These are phyloP conservation scores for Hymenoscyphus scutula DNA, from an alignment of 2,329 filamentous ascomycete species.

Conservation along the genomic window DNA sequence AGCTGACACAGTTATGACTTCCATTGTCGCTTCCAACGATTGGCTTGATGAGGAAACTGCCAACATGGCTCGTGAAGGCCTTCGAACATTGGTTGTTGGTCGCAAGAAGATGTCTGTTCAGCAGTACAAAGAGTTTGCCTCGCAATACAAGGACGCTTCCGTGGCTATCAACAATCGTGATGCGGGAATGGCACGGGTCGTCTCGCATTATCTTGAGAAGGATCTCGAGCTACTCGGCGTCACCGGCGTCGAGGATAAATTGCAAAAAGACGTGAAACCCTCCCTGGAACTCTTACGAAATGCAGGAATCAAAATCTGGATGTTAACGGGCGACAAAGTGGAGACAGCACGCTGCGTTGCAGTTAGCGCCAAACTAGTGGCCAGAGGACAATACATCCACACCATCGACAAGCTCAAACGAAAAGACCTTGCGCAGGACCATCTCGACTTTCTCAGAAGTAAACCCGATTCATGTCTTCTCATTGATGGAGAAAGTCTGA, in stretches of 20 bases:
- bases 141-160: slow-evolving; percentile 74
- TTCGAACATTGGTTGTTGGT: slow-evolving; percentile 93
- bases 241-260: slow-evolving; percentile 94
- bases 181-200: slow-evolving; percentile 72
- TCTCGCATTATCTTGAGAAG: slow-evolving; percentile 78
- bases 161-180: slow-evolving; percentile 79
- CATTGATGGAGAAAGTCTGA: slow-evolving; percentile 89
- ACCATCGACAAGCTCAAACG: slow-evolving; percentile 83
- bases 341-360: slow-evolving; percentile 97
- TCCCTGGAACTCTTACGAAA: slow-evolving; percentile 93
- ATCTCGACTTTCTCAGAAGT: slow-evolving; percentile 82
- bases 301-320: slow-evolving; percentile 99
- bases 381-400: slow-evolving; percentile 92
- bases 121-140: slow-evolving; percentile 78
- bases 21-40: slow-evolving; percentile 92
- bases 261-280: slow-evolving; percentile 93
- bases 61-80: slow-evolving; percentile 98
- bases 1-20: slow-evolving; percentile 96
- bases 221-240: slow-evolving; percentile 94
- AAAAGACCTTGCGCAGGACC: slow-evolving; percentile 81
- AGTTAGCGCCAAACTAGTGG: slow-evolving; percentile 89
- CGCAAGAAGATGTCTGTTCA: slow-evolving; percentile 76
- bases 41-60: slow-evolving; percentile 98
- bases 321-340: slow-evolving; percentile 98
- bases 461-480: slow-evolving; percentile 86